phyloP scores from a whole-genome alignment of 75 land plant species.

The Chamaecyparis obtusa region DNA sequence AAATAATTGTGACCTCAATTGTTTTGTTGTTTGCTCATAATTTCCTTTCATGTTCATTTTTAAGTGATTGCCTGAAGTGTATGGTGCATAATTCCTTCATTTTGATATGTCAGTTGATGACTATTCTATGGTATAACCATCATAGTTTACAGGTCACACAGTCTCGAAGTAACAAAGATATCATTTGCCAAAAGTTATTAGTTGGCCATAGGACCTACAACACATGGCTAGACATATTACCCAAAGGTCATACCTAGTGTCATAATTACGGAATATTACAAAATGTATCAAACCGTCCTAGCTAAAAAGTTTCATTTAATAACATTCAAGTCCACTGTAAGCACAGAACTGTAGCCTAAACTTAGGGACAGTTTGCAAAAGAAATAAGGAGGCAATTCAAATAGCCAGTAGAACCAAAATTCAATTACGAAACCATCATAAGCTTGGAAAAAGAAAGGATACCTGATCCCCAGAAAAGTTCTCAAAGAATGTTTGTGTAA shows the following conservation, averaged over 20 bases:
- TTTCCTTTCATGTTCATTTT: no score
- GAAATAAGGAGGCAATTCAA: background rate
- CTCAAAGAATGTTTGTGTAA: slow-evolving; percentile 88
- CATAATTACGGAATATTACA: background rate
- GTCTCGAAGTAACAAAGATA: slow-evolving; percentile 1
- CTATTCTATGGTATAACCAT: no score
- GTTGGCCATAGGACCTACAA: background rate
- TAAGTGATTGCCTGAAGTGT: no score
- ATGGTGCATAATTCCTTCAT: no score
- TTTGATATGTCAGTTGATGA: no score
- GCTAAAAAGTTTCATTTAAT: background rate
- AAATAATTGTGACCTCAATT: no score
- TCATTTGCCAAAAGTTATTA: background rate
- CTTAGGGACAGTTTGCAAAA: background rate
- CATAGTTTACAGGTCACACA: no score
- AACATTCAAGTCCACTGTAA: background rate
- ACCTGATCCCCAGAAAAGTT: slow-evolving; percentile 99
- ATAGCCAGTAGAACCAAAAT: background rate
- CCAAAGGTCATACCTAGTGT: background rate
- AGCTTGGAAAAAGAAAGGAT: background rate
- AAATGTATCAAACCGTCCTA: background rate
- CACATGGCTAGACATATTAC: background rate
- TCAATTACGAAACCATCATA: slow-evolving; percentile 4
- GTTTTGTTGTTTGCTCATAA: no score
- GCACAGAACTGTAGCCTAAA: background rate